Percentiles rank a stretch among this genome's conserved stretches.
phyloP scores from a whole-genome alignment of 495 filamentous ascomycete species.

The Eremomyces bilateralis region DNA sequence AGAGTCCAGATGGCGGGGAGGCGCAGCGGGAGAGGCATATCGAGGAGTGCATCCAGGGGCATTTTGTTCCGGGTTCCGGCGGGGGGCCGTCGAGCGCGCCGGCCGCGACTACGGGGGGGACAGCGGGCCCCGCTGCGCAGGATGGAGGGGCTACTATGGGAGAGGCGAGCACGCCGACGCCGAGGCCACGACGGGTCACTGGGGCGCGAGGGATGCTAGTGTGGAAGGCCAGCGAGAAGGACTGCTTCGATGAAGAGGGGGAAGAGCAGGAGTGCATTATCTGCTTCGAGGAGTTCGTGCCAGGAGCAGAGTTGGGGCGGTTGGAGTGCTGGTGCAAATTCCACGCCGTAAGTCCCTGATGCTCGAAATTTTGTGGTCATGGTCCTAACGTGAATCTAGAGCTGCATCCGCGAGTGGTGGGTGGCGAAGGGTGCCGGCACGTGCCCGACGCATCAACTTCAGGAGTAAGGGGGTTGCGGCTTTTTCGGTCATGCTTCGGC shows the following conservation, averaged over 20 bases:
- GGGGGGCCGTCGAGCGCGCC: slow-evolving; percentile 6
- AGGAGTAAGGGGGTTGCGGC: slow-evolving; percentile 11
- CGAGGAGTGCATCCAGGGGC: slow-evolving; percentile 43
- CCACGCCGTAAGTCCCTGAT: slow-evolving; percentile 30
- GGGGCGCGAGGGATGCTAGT: slow-evolving; percentile 30
- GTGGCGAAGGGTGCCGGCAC: slow-evolving; percentile 18
- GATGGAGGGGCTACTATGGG: neutral
- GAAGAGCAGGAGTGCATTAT: slow-evolving; percentile 60
- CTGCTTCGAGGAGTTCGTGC: slow-evolving; percentile 88
- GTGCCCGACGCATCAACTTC: slow-evolving; percentile 22
- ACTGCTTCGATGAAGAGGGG: slow-evolving; percentile 52
- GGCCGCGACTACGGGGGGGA: neutral
- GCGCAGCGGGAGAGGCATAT: slow-evolving; percentile 55
- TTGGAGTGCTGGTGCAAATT: slow-evolving; percentile 90
- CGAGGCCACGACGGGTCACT: slow-evolving; percentile 1
- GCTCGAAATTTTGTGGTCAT: neutral
- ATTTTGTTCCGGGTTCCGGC: slow-evolving; percentile 14
- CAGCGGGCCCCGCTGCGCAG: slow-evolving; percentile 5
- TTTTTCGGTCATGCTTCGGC: no score
- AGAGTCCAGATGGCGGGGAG: slow-evolving; percentile 35
- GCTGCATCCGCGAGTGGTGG: slow-evolving; percentile 21
- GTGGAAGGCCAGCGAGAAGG: slow-evolving; percentile 82
- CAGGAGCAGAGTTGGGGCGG: slow-evolving; percentile 58
- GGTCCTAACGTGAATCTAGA: slow-evolving; percentile 3
- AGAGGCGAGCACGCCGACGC: neutral